Conservation (phyloP, 495 filamentous ascomycete species). For the Neurospora sp. region DNA sequence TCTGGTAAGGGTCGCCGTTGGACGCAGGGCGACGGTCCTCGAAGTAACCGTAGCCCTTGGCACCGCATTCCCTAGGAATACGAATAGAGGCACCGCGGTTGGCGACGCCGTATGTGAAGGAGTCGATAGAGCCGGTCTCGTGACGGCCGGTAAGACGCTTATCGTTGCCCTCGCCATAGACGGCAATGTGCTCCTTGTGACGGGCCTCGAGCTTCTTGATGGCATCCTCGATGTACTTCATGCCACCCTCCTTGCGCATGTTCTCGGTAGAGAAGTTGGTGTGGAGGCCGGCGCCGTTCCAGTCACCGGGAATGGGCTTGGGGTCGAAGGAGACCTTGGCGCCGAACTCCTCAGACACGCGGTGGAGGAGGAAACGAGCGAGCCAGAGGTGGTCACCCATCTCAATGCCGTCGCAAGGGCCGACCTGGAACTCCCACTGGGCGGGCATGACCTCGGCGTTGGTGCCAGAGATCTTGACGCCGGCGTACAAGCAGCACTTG, state of each 20-base stretch:
- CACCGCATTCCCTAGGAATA: conserved; percentile 81
- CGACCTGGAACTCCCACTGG: conserved; percentile 99
- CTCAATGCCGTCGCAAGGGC: conserved; percentile 85
- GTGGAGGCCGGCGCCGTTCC: conserved; percentile 99
- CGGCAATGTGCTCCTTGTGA: conserved; percentile 90
- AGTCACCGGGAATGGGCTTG: conserved; percentile 98
- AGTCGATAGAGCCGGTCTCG: conserved; percentile 87
- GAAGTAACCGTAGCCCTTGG: conserved; percentile 96
- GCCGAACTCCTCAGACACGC: conserved; percentile 94
- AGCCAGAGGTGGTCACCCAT: conserved; percentile 98
- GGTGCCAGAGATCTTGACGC: conserved; percentile 92
- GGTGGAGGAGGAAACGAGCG: conserved; percentile 90
- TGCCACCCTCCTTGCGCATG: conserved; percentile 86
- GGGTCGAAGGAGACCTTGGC: conserved; percentile 92
- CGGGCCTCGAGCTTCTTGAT: conserved; percentile 61
- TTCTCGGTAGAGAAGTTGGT: conserved; percentile 79
- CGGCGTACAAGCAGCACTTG: conserved; percentile 88
- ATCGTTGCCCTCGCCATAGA: conserved; percentile 93
- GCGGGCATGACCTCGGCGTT: conserved; percentile 93
- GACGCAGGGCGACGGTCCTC: conserved; percentile 92
- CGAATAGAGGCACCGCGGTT: conserved; percentile 87
- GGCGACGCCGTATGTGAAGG: conserved; percentile 91
- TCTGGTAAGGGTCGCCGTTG: conserved; percentile 87
- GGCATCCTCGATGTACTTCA: conserved; percentile 79
- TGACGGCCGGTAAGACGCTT: conserved; percentile 86